Percentiles rank a stretch among this genome's conserved stretches.
Evolutionary conservation across 129 eudicot species (phyloP).

Genomic region (Arctium minus): DNA sequence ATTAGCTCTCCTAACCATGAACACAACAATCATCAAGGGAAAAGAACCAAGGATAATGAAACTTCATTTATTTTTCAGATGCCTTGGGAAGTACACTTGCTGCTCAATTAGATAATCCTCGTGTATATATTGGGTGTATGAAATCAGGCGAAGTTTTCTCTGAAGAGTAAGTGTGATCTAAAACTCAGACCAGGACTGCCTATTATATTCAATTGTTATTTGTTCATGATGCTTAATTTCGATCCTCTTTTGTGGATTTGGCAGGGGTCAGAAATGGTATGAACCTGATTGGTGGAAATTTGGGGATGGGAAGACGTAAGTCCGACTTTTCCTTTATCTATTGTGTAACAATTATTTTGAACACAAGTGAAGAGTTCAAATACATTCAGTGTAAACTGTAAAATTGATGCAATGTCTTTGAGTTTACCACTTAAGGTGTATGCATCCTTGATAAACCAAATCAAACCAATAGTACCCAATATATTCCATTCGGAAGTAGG

Average conservation of each 20-base stretch:
- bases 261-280: constrained; percentile 91
- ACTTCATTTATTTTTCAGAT: constrained; percentile 48
- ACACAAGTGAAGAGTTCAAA: not conserved
- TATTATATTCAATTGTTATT: not conserved
- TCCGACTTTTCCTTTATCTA: not conserved
- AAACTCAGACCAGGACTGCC: not conserved
- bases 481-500: too few species aligned
- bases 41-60: constrained; percentile 1
- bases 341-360: not conserved
- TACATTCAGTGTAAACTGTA: not conserved
- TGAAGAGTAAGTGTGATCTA: constrained; percentile 61
- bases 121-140: constrained; percentile 96
- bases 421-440: not conserved
- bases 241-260: constrained; percentile 24
- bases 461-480: not conserved
- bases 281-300: constrained; percentile 99
- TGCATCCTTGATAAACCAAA: not conserved
- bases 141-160: constrained; percentile 98
- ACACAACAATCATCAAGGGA: not conserved
- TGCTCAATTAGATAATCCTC: constrained; percentile 67
- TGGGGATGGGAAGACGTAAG: constrained; percentile 95
- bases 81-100: constrained; percentile 72
- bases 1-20: not conserved
- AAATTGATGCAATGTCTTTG: not conserved
- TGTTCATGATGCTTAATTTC: constrained; percentile 2